Base-by-base conservation (phyloP, 495 filamentous ascomycete genomes). In the Podospora sp. region DNA sequence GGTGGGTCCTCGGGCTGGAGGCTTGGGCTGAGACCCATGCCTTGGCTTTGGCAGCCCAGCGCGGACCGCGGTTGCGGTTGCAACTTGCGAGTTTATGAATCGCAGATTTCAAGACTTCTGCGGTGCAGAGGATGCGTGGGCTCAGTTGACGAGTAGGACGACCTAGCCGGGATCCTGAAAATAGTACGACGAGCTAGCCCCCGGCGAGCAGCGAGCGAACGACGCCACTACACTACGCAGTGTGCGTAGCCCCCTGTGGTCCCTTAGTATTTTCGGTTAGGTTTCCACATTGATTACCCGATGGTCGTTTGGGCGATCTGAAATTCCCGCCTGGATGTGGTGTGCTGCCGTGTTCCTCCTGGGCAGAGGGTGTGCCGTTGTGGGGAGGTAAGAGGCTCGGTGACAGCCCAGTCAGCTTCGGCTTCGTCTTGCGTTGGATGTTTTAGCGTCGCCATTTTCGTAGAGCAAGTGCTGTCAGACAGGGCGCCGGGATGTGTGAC, bases 1-100 rank as follows among this genome's bases (percentile, higher is more conserved):
- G 16, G 60, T 62, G 60, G 60, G 36, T 50, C 60, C 16, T 3
- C n/a, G 60, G 35, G 20, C 12, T 59, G 9, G 9, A 33, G 33
- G 56, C 21, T 22, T 27, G 56, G 52, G 52, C 52, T 55, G 52
- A 55, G 52, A 22, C 52, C 52, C 24, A 9, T 22, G 6, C 20
- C 52, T 26, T 55, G 52, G 20, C 14, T 22, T 11, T 26, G 2
- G 25, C 50, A n/a, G 52, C 7, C 16, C 24, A 59, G 60, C 60
- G 60, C 60, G 60, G 60, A 62, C 33, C 60, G 56, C 56, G 56
- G 56, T 59, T 59, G 60, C 60, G 60, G 60, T 62, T 62, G 60
- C 6, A 35, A 50, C 27, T 35, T 46, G 40, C 40, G 9, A 18
- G 40, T 46, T 33, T 26, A n/a, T 22, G 52, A 55, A 55, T 55